A percentile compares a stretch with the other conserved stretches of the same genome.
phyloP scores from a whole-genome alignment of 108 stramenopile species.

The Nannochloropsis oceanica region DNA sequence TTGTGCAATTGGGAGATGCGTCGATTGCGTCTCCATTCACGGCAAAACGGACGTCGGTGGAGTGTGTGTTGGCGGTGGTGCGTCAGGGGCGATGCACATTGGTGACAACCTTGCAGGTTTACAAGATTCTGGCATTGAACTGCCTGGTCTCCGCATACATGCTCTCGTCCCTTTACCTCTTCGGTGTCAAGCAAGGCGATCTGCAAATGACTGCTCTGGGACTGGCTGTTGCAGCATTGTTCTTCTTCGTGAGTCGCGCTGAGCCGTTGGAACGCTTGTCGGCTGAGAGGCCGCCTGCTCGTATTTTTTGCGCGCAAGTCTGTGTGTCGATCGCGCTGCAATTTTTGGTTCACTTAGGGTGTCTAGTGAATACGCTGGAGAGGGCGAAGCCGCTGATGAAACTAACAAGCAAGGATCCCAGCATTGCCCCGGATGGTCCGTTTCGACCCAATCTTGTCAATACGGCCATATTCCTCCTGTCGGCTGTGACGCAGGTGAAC shows the following conservation, averaged over 20 bases:
- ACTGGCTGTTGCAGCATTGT: slow-evolving; percentile 64
- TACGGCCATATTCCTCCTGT: slow-evolving; percentile 73
- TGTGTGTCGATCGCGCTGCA: slow-evolving; percentile 56
- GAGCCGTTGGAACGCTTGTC: slow-evolving; percentile 69
- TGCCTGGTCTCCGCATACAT: slow-evolving; percentile 85
- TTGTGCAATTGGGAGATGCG: slow-evolving; percentile 78
- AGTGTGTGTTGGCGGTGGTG: slow-evolving; percentile 31
- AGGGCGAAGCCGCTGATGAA: neutral
- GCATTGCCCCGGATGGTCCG: slow-evolving; percentile 63
- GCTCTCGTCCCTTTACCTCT: slow-evolving; percentile 68
- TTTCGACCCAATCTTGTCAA: slow-evolving; percentile 87
- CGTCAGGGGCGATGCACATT: slow-evolving; percentile 43
- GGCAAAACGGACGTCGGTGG: slow-evolving; percentile 48
- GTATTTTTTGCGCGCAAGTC: slow-evolving; percentile 52
- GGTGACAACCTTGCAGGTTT: slow-evolving; percentile 41
- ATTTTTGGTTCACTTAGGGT: slow-evolving; percentile 59
- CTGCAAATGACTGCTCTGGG: slow-evolving; percentile 70
- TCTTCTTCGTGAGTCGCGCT: slow-evolving; percentile 75
- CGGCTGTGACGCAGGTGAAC: slow-evolving; percentile 59
- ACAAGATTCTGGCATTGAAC: slow-evolving; percentile 90
- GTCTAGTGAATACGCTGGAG: neutral
- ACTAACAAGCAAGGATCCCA: slow-evolving; percentile 8
- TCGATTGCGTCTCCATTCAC: slow-evolving; percentile 96
- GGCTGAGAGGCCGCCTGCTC: slow-evolving; percentile 53
- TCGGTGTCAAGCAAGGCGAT: slow-evolving; percentile 80